Evolutionary conservation across 305 asterid species (phyloP).

Genomic region (Striga hermonthica): DNA sequence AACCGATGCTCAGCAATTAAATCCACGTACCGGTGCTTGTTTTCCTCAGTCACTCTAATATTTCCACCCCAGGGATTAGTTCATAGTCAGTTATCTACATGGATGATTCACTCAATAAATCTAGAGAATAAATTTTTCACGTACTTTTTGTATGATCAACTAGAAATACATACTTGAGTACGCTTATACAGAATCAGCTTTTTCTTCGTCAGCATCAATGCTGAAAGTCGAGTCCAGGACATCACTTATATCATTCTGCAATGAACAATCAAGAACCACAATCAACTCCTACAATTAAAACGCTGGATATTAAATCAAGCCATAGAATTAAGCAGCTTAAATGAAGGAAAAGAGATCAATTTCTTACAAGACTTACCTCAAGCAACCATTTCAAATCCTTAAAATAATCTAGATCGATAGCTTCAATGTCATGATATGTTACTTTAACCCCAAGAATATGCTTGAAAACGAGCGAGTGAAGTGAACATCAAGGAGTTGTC

Average conservation of each 20-base stretch:
- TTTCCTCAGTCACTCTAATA: slow-evolving; percentile 88
- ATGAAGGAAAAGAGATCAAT: slow-evolving; percentile 10
- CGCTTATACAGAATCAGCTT: slow-evolving; percentile 81
- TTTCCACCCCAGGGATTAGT: slow-evolving; percentile 90
- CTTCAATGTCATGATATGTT: slow-evolving; percentile 97
- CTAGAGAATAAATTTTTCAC: neutral
- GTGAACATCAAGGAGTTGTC: slow-evolving; percentile 97
- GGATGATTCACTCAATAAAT: slow-evolving; percentile 25
- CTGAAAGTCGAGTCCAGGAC: slow-evolving; percentile 84
- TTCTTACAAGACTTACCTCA: slow-evolving; percentile 52
- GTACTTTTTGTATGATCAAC: slow-evolving; percentile 14
- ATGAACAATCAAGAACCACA: slow-evolving; percentile 22
- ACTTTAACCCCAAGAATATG: slow-evolving; percentile 96
- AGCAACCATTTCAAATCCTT: slow-evolving; percentile 94
- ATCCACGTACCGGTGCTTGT: slow-evolving; percentile 92
- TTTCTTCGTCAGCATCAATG: slow-evolving; percentile 97
- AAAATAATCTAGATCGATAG: slow-evolving; percentile 94
- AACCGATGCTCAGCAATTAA: slow-evolving; percentile 93
- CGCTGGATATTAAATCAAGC: slow-evolving; percentile 12
- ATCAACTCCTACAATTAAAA: slow-evolving; percentile 13
- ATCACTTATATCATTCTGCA: slow-evolving; percentile 94
- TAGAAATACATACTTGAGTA: slow-evolving; percentile 58
- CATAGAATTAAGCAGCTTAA: slow-evolving; percentile 3
- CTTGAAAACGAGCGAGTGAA: slow-evolving; percentile 94
- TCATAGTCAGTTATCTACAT: slow-evolving; percentile 88